These are phyloP conservation scores for Fusarium heterosporum DNA, from an alignment of 2,329 filamentous ascomycete genomes.

Conservation along the genomic window DNA sequence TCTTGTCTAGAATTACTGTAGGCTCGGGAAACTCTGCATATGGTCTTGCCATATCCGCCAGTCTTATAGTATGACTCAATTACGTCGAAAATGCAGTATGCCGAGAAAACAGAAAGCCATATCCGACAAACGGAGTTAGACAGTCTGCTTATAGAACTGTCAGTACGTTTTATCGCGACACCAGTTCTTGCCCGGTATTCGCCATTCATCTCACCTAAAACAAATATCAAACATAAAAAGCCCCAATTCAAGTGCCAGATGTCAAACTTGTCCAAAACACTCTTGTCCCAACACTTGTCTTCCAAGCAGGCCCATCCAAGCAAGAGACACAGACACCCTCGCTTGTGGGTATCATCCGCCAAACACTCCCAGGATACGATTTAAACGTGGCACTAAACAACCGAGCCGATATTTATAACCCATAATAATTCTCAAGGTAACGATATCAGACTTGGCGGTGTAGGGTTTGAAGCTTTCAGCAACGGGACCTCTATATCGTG, in stretches of 20 bases:
- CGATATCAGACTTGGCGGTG: slow-evolving; percentile 26
- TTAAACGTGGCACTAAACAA: slow-evolving; percentile 17
- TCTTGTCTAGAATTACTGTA: no score
- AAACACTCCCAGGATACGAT: neutral
- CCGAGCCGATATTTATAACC: slow-evolving; percentile 7
- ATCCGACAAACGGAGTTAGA: no score
- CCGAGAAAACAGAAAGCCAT: no score
- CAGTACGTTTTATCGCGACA: neutral
- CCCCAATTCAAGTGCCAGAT: neutral
- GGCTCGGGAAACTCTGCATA: no score
- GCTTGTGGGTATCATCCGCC: slow-evolving; percentile 19
- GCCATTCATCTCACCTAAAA: neutral
- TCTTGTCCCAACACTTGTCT: neutral
- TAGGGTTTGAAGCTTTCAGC: slow-evolving; percentile 33
- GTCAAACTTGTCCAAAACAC: neutral
- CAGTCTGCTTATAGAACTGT: neutral
- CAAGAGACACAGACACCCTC: neutral
- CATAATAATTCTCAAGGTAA: slow-evolving; percentile 10
- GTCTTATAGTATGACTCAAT: no score
- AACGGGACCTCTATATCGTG: slow-evolving; percentile 10
- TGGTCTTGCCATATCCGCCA: no score
- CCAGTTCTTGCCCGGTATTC: neutral
- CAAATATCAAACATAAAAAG: neutral
- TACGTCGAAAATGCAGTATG: no score
- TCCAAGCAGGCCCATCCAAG: neutral